Percentiles rank a stretch among this genome's conserved stretches.
phyloP scores from a whole-genome alignment of 257 asterid species.

The Penstemon newberryi region DNA sequence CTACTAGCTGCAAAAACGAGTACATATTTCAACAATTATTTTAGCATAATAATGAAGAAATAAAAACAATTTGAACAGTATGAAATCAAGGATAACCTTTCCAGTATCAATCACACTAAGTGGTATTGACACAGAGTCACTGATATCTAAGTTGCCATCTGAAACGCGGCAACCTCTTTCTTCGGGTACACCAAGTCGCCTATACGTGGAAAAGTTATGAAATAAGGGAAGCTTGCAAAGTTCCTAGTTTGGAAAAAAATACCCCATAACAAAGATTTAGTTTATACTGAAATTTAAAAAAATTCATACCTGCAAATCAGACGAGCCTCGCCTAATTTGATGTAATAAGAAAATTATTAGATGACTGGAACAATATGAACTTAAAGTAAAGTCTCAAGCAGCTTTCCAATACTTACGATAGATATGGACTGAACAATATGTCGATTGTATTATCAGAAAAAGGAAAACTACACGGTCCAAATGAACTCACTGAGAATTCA shows the following conservation, averaged over 20 bases:
- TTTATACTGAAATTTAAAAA: neutral
- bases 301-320: constrained; percentile 67
- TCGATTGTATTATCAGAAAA: no score
- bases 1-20: constrained; percentile 48
- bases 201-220: constrained; percentile 22
- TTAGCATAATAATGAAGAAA: neutral
- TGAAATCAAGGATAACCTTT: constrained; percentile 42
- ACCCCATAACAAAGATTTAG: neutral
- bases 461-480: no score
- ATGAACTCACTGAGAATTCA: constrained; percentile 1
- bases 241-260: neutral
- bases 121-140: constrained; percentile 53
- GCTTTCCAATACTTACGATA: neutral
- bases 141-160: constrained; percentile 34
- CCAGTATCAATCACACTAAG: constrained; percentile 59
- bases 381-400: neutral
- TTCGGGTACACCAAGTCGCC: constrained; percentile 59
- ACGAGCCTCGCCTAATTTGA: constrained; percentile 59
- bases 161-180: constrained; percentile 47
- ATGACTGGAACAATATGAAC: constrained; percentile 5
- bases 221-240: neutral
- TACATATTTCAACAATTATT: neutral
- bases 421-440: no score
- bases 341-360: constrained; percentile 25
- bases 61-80: constrained; percentile 10